These are phyloP conservation scores for Cercospora berteroae DNA, from an alignment of 2,329 filamentous ascomycete species.

Conservation along the genomic window DNA sequence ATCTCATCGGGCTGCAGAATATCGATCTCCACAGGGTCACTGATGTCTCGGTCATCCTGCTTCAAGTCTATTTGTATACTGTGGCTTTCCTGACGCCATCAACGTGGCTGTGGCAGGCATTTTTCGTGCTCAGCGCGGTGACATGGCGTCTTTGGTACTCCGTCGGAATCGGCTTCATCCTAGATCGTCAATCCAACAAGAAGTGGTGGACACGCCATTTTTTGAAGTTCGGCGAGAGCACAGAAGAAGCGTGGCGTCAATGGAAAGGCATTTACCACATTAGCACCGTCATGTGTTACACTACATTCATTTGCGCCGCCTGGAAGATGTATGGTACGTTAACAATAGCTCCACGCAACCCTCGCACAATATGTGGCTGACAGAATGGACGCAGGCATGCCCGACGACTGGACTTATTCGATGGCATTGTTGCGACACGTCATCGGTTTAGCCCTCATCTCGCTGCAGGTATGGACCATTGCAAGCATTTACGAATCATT, in stretches of 20 bases:
- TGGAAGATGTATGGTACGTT: conserved; percentile 83
- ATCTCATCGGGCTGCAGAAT: conserved; percentile 77
- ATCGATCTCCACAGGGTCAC: conserved; percentile 85
- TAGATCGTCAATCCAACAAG: conserved; percentile 80
- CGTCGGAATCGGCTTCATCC: conserved; percentile 78
- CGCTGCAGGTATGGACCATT: conserved; percentile 88
- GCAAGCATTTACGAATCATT: conserved; percentile 92
- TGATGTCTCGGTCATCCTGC: conserved; percentile 74
- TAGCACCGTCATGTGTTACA: conserved; percentile 85
- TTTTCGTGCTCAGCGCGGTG: conserved; percentile 79
- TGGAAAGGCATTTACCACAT: conserved; percentile 97
- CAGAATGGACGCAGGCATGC: conserved; percentile 51
- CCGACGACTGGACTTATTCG: conserved; percentile 82
- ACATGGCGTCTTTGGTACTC: conserved; percentile 90
- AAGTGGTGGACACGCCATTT: conserved; percentile 98
- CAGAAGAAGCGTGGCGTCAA: conserved; percentile 90
- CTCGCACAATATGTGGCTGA: conserved; percentile 13
- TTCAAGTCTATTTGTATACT: conserved; percentile 71
- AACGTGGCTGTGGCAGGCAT: conserved; percentile 68
- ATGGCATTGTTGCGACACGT: conserved; percentile 83
- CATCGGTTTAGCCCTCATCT: conserved; percentile 73
- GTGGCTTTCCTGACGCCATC: conserved; percentile 75
- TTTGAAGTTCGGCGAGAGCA: conserved; percentile 89
- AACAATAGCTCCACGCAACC: background rate
- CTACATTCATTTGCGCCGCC: conserved; percentile 82